phyloP scores from a whole-genome alignment of 2,329 filamentous ascomycete species.

The Mycocentrospora acerina region DNA sequence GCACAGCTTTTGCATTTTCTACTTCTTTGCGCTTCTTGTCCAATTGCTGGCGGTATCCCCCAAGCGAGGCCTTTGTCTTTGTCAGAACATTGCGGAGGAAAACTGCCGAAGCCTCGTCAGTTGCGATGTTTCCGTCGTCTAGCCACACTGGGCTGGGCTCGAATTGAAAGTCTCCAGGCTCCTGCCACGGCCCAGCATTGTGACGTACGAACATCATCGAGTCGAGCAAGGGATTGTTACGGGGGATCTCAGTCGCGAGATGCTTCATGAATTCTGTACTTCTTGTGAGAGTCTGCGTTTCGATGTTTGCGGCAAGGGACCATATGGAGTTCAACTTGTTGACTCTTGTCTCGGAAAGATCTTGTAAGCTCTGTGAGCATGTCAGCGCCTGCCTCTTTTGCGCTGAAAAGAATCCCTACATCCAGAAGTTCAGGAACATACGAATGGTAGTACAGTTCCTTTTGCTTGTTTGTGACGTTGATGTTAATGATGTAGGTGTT shows the following conservation, averaged over 20 bases:
- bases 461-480: conserved; percentile 96
- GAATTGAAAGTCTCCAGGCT: conserved; percentile 81
- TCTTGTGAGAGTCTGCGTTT: conserved; percentile 73
- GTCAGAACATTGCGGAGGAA: conserved; percentile 88
- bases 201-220: conserved; percentile 98
- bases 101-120: conserved; percentile 83
- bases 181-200: conserved; percentile 79
- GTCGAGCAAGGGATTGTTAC: conserved; percentile 86
- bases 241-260: conserved; percentile 76
- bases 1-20: conserved; percentile 70
- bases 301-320: conserved; percentile 76
- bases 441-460: conserved; percentile 96
- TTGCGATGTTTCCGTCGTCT: conserved; percentile 83
- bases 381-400: conserved; percentile 5
- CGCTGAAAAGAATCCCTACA: conserved; percentile 50
- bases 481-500: conserved; percentile 97
- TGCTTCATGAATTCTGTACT: conserved; percentile 72
- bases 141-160: conserved; percentile 97
- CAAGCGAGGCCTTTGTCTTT: conserved; percentile 84
- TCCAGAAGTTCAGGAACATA: conserved; percentile 93
- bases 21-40: conserved; percentile 87
- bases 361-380: conserved; percentile 67
- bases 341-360: conserved; percentile 87
- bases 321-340: conserved; percentile 82
- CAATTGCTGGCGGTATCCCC: conserved; percentile 76